Evolutionary conservation across 768 basidiomycete species (phyloP).

Genomic region (Leucocoprinus leucothites): DNA sequence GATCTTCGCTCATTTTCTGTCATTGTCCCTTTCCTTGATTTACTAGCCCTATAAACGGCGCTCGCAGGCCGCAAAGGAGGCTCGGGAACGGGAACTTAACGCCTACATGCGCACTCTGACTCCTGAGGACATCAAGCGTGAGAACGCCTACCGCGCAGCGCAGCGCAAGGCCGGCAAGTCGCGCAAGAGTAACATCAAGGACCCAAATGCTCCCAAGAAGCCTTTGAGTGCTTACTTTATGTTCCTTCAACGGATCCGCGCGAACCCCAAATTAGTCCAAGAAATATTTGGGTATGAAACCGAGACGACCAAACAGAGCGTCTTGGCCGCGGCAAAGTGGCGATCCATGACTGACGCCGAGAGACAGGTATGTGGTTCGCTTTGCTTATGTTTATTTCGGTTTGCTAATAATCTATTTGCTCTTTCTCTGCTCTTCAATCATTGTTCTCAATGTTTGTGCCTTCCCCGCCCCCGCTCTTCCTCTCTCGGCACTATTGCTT

Average conservation of each 20-base stretch:
- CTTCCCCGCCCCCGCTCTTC: no score
- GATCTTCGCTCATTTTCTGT: conserved; percentile 18
- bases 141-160: conserved; percentile 87
- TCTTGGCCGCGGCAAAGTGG: conserved; percentile 91
- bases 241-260: conserved; percentile 89
- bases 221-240: conserved; percentile 93
- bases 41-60: conserved; percentile 79
- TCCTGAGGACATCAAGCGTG: conserved; percentile 91
- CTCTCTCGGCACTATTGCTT: background rate
- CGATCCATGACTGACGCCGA: conserved; percentile 91
- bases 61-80: conserved; percentile 82
- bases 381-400: conserved; percentile 14
- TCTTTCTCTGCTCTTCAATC: background rate
- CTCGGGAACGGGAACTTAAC: conserved; percentile 75
- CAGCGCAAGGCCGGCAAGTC: conserved; percentile 93
- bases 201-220: conserved; percentile 96
- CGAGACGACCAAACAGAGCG: conserved; percentile 94
- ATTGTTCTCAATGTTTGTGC: no score
- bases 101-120: conserved; percentile 88
- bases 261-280: conserved; percentile 67
- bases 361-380: conserved; percentile 63
- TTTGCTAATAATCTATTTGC: conserved; percentile 2
- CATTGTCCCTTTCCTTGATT: conserved; percentile 15
- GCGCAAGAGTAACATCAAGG: conserved; percentile 91
- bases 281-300: conserved; percentile 88